Conservation (phyloP, 345 rosid species). For the Citrus reticulata region DNA sequence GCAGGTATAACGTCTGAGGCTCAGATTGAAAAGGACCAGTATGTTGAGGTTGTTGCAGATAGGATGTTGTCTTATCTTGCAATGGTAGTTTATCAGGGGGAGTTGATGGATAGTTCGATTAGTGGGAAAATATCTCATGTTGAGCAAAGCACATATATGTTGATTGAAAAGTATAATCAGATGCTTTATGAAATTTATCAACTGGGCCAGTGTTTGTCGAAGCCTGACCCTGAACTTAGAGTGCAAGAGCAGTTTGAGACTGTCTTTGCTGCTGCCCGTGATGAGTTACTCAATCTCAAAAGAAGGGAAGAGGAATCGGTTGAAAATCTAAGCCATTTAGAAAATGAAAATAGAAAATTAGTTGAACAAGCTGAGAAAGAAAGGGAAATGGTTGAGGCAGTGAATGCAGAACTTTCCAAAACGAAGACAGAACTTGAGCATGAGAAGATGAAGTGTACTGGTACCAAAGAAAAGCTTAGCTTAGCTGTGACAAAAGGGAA, state of each 20-base stretch:
- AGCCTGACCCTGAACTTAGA: constrained; percentile 35
- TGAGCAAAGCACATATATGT: constrained; percentile 49
- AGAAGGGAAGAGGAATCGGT: constrained; percentile 47
- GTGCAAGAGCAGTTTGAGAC: constrained; percentile 51
- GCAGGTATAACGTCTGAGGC: constrained; percentile 13
- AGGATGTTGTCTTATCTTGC: constrained; percentile 63
- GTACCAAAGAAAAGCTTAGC: constrained; percentile 88
- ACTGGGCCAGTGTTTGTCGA: constrained; percentile 60
- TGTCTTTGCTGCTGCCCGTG: constrained; percentile 56
- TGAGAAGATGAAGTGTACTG: constrained; percentile 70
- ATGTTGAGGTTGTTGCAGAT: constrained; percentile 46
- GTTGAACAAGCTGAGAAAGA: constrained; percentile 56
- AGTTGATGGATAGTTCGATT: constrained; percentile 51
- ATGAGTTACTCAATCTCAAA: constrained; percentile 54
- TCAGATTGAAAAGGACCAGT: constrained; percentile 30
- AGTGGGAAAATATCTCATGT: constrained; percentile 45
- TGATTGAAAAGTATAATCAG: constrained; percentile 60
- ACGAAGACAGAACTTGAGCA: constrained; percentile 64
- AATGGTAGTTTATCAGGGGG: constrained; percentile 50
- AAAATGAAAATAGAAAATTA: constrained; percentile 54
- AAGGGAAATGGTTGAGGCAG: constrained; percentile 37
- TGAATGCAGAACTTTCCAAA: constrained; percentile 46
- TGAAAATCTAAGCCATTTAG: constrained; percentile 44
- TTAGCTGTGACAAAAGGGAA: constrained; percentile 97
- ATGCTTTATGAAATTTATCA: constrained; percentile 61